Evolutionary conservation across 2,329 filamentous ascomycete genomes (phyloP), one percentile per base, ranked within the genome.

Genomic region (Cladosporium oxysporum): DNA sequence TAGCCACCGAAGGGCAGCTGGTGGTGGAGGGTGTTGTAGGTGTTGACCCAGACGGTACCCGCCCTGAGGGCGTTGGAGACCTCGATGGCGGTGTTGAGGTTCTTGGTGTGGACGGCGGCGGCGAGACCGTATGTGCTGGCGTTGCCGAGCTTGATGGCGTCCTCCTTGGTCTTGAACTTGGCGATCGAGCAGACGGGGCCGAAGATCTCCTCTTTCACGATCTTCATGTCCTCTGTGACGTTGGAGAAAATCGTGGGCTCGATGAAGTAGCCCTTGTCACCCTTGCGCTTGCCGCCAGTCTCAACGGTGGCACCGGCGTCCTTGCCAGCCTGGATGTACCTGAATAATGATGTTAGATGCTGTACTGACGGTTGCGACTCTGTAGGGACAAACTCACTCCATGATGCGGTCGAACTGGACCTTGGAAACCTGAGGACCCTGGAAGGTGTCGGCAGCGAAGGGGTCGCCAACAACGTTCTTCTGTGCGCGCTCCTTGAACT

Each of bases 331-430:
- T 91, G 83, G 37, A 91, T 86, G 74, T 88, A 92, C 86, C 82
- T 83, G 67, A 58, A 92, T 85, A 18, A 5, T 79, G 80, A 87
- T 90, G 75, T 84, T 84, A 91, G 95, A 94, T 82, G 96, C 93
- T 41, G 23, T 18, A 3, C 55, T 41, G 31, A 26, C 33, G 8
- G 23, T 14, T 35, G 6, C 11, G 5, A 26, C 37, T 44, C 18
- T 21, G 33, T n/a, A 37, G 33, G 16, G 16, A 55, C 7, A 33
- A 57, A 73, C 79, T 81, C 87, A 90, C 2, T 82, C 82, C 53
- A 92, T 80, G 6, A 92, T 82, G 61, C 86, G 81, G 64, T 91
- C 85, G 69, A 87, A 88, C 74, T 91, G 88, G 18, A 81, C 76
- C 74, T 88, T 87, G 12, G 87, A 88, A 63, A 90, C 85, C 72